A percentile compares a stretch with the other conserved stretches of the same genome.
Conservation (phyloP, 2,329 filamentous ascomycete genomes). For the Cercospora sp. region DNA sequence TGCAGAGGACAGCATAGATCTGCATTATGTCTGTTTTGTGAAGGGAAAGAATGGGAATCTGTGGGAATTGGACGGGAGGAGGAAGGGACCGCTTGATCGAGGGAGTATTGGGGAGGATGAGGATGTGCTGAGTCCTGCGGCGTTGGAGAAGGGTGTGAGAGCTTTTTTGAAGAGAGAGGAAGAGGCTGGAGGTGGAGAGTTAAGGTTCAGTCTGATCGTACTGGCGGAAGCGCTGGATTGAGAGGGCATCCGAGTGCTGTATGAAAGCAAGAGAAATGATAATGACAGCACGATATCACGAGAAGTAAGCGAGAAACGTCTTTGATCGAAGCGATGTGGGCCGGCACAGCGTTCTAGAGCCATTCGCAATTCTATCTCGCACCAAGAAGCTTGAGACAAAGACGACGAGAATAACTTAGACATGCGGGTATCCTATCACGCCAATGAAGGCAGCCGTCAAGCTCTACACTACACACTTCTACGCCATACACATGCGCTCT, state of each 20-base stretch:
- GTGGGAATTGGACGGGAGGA: conserved; percentile 77
- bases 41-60: conserved; percentile 66
- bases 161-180: conserved; percentile 60
- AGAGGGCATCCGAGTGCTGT: conserved; percentile 26
- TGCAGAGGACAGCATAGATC: conserved; percentile 78
- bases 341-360: neutral
- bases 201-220: conserved; percentile 64
- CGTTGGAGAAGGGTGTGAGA: conserved; percentile 68
- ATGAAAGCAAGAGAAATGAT: neutral
- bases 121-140: conserved; percentile 65
- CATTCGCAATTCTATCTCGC: too few relatives aligned
- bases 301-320: neutral
- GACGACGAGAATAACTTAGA: neutral
- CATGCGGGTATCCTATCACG: conserved; percentile 1
- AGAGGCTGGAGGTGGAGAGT: conserved; percentile 56
- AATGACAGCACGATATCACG: neutral
- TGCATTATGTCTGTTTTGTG: conserved; percentile 95
- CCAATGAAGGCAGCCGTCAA: neutral
- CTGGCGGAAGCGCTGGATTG: conserved; percentile 58
- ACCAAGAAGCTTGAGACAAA: neutral
- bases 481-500: conserved; percentile 3
- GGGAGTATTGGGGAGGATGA: conserved; percentile 46
- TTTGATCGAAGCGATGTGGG: too few relatives aligned
- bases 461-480: conserved; percentile 2
- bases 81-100: conserved; percentile 71